These are phyloP conservation scores for Trichoderma guizhouense DNA, from an alignment of 2,329 filamentous ascomycete genomes.

Conservation along the genomic window DNA sequence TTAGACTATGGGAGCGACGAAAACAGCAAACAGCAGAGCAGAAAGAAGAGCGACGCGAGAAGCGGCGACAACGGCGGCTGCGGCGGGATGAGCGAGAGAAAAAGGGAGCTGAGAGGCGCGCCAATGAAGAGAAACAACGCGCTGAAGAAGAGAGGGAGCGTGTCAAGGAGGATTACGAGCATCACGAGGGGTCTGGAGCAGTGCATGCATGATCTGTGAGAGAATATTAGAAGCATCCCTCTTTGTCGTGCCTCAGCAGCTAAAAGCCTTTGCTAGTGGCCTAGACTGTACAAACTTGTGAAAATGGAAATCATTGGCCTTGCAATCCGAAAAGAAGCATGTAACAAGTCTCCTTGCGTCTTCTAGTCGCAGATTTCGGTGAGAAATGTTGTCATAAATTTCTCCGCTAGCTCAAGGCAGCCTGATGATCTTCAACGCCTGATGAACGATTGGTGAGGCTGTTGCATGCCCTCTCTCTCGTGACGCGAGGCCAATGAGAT, in stretches of 20 bases:
- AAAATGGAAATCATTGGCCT: background rate
- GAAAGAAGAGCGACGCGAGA: background rate
- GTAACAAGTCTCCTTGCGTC: background rate
- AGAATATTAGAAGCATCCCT: background rate
- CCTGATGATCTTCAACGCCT: background rate
- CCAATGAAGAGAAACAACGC: background rate
- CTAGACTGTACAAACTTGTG: background rate
- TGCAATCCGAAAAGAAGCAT: accelerated
- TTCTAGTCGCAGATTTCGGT: background rate
- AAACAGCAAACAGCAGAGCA: background rate
- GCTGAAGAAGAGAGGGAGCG: background rate
- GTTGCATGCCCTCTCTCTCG: background rate
- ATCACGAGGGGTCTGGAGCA: background rate
- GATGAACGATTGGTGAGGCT: background rate
- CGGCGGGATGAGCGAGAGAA: background rate
- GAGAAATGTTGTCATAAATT: background rate
- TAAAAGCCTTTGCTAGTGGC: background rate
- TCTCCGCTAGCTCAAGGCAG: background rate
- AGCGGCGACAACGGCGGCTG: background rate
- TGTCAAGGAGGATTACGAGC: background rate
- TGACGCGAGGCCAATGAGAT: background rate
- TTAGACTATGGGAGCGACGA: background rate
- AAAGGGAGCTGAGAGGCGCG: background rate
- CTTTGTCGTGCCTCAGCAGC: background rate
- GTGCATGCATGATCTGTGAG: background rate